Base-by-base conservation (phyloP, 176 grass and related monocot genomes). In the Raddia distichophylla region DNA sequence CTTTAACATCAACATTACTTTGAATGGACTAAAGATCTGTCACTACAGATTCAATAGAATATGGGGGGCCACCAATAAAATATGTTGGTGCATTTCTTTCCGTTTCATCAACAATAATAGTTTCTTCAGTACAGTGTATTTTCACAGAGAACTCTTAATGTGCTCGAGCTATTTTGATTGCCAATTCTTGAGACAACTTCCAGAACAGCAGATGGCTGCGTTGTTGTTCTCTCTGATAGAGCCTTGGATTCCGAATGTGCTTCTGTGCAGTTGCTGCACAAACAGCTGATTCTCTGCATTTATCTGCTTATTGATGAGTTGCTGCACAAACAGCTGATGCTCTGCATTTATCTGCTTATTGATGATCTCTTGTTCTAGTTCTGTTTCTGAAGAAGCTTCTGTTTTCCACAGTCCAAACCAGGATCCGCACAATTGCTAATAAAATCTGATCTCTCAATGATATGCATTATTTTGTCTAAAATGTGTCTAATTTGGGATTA, bases 401-500 rank as follows among this genome's bases (percentile, higher is more conserved):
- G 17, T 57, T 63, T 81, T 81, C 60, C 20, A 14, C 50, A 32
- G 10, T 63, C 20, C 52, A 71, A 71, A 49, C 44, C 9, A 22
- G 5, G 54, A 35, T 81, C 27, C 69, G 32, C 1, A 17, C 10
- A 17, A 2, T 9, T 69, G n/a, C 27, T 67, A 46, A 42, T 43
- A 14, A 42, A 7, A 53, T 69, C 6, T 46, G 35, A 75, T 51
- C 19, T 27, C 27, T 11, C 15, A 47, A 64, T 35, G 10, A 18
- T 34, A 45, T 22, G 47, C 33, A 46, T 69, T 16, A 33, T 72
- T 19, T 64, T 71, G 18, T 16, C 47, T 54, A 10, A 47, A 47
- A 82, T n/a, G 18, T 33, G 6, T 73, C 83, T 86, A 67, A 74
- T 83, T 35, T 68, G 34, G 6, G 6, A 53, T 1, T 42, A 15